These are phyloP conservation scores for Marasmius fiardii DNA, from an alignment of 1,284 basidiomycete genomes.

Conservation along the genomic window DNA sequence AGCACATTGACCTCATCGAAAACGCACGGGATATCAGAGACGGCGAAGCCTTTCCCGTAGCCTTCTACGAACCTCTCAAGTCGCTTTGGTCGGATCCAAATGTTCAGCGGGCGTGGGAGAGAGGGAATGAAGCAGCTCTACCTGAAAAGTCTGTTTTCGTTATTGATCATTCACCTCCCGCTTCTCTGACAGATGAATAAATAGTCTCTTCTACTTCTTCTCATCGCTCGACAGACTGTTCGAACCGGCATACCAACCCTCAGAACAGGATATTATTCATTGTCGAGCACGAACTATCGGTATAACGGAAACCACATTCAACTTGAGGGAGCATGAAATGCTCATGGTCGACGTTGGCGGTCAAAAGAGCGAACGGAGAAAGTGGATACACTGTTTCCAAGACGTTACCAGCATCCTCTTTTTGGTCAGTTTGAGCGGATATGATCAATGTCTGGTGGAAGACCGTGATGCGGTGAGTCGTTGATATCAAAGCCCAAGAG, in stretches of 20 bases:
- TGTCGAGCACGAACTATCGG: constrained; percentile 78
- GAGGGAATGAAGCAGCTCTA: constrained; percentile 70
- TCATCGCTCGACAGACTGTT: constrained; percentile 67
- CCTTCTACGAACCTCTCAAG: constrained; percentile 65
- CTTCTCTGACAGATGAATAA: background rate
- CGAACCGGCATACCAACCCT: constrained; percentile 55
- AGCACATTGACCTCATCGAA: constrained; percentile 60
- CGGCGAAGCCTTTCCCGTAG: constrained; percentile 72
- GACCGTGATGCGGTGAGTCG: constrained; percentile 74
- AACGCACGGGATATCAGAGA: constrained; percentile 73
- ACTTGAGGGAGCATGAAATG: constrained; percentile 57
- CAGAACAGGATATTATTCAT: constrained; percentile 73
- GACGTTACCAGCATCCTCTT: constrained; percentile 75
- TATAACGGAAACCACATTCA: constrained; percentile 82
- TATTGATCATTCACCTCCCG: background rate
- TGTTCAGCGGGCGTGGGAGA: constrained; percentile 58
- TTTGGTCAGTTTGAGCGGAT: constrained; percentile 71
- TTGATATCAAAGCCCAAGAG: too few relatives aligned
- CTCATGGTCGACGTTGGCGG: constrained; percentile 79
- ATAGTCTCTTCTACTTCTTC: constrained; percentile 60
- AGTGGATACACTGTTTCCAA: constrained; percentile 74
- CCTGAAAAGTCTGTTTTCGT: constrained; percentile 63
- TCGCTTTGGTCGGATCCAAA: constrained; percentile 69
- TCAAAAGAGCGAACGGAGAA: constrained; percentile 73
- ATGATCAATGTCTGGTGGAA: constrained; percentile 82